Base-by-base conservation (phyloP, 1,284 basidiomycete species). In the Cystobasidium slooffiae region DNA sequence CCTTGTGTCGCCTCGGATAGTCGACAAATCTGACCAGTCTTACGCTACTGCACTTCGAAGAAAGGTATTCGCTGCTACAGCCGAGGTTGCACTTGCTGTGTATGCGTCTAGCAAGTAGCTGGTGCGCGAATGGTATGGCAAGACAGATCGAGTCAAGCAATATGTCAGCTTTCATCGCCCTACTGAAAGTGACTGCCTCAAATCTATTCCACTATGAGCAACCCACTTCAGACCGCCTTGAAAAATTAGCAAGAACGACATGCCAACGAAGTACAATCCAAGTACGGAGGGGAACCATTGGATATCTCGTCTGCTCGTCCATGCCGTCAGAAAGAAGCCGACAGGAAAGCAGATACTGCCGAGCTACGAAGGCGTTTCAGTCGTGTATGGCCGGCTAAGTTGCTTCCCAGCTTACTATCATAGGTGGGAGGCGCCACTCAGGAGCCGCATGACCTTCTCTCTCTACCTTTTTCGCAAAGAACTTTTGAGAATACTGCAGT, bases 41-140 rank as follows among this genome's bases (percentile, higher is more conserved):
- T 43, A 72, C 70, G 81, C 82, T 74, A 83, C 81, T 58, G 83
- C 78, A 1, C 80, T 81, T 46, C 84, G 78, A 52, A 83, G 78
- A 77, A 84, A 83, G 68, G 83, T 83, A 77, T 84, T 84, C 6
- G 79, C 79, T 0, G 82, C 82, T 49, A 76, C 70, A 18, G 76
- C 77, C 22, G 65, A 70, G 9, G 77, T 76, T 14, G 76, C 64
- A 39, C 67, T 68, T 4, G n/a, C 10, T 18, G 72, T 69, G 51
- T 76, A 77, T 9, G 69, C 66, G 46, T 78, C 75, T 64, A 78
- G 64, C 24, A 76, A 76, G 37, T 68, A 62, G 20, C 37, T 68
- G n/a, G n/a, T n/a, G n/a, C n/a, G n/a, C n/a, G n/a, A n/a, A n/a
- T n/a, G n/a, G n/a, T n/a, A n/a, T n/a, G n/a, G 31, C 31, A 31